Conservation (phyloP, 192 early-diverging fungal genomes). For the Phlyctochytrium planicorne region DNA sequence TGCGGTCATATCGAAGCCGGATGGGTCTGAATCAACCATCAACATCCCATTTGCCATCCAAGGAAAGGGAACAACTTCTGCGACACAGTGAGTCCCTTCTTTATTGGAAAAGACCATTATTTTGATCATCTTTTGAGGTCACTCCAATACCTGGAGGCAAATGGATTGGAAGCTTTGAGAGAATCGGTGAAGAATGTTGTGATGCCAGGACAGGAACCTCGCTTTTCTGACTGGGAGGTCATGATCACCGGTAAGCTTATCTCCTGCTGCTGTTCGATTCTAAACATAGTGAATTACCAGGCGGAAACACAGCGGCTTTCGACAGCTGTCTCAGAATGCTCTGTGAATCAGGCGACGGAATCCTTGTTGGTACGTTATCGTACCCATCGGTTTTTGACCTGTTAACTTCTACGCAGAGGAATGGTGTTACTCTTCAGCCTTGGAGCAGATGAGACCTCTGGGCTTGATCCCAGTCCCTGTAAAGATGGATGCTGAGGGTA, state of each 20-base stretch:
- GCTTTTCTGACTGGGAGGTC: constrained; percentile 66
- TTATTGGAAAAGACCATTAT: too few species aligned
- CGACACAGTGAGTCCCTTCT: too few species aligned
- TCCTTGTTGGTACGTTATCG: constrained; percentile 66
- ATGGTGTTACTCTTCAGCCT: background rate
- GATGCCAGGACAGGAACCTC: constrained; percentile 21
- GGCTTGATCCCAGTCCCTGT: constrained; percentile 49
- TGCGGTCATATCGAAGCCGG: background rate
- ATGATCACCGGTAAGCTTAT: constrained; percentile 61
- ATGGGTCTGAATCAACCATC: too few species aligned
- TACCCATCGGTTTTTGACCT: constrained; percentile 59
- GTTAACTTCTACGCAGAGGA: constrained; percentile 23
- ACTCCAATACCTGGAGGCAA: background rate
- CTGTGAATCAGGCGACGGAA: constrained; percentile 54
- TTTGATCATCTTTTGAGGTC: too few species aligned
- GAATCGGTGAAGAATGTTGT: background rate
- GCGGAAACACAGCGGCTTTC: constrained; percentile 10
- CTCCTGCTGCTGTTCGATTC: constrained; percentile 48
- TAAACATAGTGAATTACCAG: background rate
- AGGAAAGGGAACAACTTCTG: too few species aligned
- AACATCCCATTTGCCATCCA: too few species aligned
- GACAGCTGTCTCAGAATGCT: constrained; percentile 58
- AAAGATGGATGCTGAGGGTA: constrained; percentile 61
- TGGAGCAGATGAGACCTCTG: constrained; percentile 27
- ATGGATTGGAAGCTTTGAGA: background rate